These are phyloP conservation scores for Bolboschoenoplectus hybrid DNA, from an alignment of 202 grass and related monocot species.

Conservation along the genomic window DNA sequence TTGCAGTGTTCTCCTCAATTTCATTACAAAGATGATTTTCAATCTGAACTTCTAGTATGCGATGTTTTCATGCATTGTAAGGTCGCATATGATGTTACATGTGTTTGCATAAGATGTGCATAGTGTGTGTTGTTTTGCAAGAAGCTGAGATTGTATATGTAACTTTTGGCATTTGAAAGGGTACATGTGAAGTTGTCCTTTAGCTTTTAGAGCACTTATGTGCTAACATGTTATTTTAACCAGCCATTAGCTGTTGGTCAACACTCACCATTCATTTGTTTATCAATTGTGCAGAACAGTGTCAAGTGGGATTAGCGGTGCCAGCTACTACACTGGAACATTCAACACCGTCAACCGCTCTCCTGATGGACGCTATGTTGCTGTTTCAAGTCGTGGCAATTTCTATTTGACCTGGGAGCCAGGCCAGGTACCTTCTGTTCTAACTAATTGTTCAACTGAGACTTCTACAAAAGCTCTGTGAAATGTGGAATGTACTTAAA, in stretches of 20 bases:
- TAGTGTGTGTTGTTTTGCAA: background rate
- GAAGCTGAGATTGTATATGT: background rate
- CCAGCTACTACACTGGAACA: slow-evolving; percentile 95
- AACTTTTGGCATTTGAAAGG: background rate
- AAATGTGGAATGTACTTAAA: background rate
- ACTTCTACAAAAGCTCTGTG: slow-evolving; percentile 5
- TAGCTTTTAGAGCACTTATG: background rate
- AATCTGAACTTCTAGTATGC: background rate
- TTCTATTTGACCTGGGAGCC: slow-evolving; percentile 98
- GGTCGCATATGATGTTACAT: background rate
- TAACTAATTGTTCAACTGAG: background rate
- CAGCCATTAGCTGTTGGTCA: slow-evolving; percentile 6
- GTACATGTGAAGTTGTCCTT: background rate
- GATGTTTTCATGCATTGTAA: background rate
- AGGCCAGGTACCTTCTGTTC: slow-evolving; percentile 63
- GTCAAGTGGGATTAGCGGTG: slow-evolving; percentile 98
- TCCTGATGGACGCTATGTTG: slow-evolving; percentile 81
- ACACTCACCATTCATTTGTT: slow-evolving; percentile 7
- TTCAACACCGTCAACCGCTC: slow-evolving; percentile 93
- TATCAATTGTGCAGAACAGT: slow-evolving; percentile 85
- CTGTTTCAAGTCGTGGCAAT: slow-evolving; percentile 90
- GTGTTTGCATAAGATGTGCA: background rate
- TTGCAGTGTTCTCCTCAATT: background rate
- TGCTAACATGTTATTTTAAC: background rate
- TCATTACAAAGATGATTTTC: background rate